Percentiles rank a stretch among this genome's conserved stretches.
Evolutionary conservation across 2,329 filamentous ascomycete species (phyloP).

Genomic region (Macrophomina phaseolina): DNA sequence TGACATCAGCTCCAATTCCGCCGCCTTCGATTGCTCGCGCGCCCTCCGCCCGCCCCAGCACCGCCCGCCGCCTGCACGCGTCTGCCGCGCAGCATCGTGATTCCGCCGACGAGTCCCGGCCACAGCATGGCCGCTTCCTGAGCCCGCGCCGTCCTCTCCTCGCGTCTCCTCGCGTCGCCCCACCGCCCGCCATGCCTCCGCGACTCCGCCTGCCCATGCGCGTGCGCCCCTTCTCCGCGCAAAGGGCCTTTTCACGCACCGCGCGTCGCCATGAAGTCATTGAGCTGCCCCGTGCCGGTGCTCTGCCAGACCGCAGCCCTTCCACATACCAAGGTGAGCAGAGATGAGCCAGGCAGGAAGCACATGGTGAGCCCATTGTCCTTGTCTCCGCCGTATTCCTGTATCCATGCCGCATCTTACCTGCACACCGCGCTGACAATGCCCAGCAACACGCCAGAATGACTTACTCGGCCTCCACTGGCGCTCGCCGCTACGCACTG

Average conservation of each 20-base stretch:
- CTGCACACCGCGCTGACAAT: not conserved
- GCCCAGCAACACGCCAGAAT: constrained; percentile 60
- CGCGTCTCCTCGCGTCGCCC: not conserved
- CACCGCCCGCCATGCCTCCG: not conserved
- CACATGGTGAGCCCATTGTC: constrained; percentile 23
- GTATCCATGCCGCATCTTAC: not conserved
- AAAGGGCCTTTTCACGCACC: constrained; percentile 38
- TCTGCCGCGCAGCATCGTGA: not conserved
- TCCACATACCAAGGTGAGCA: constrained; percentile 38
- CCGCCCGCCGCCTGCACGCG: too few species aligned
- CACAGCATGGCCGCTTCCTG: not conserved
- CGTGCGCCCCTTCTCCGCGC: not conserved
- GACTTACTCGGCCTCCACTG: constrained; percentile 71
- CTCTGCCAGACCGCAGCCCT: constrained; percentile 42
- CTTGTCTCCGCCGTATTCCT: not conserved
- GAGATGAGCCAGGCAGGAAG: constrained; percentile 14
- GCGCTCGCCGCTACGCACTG: constrained; percentile 70
- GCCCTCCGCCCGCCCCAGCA: not conserved
- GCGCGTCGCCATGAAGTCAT: constrained; percentile 33
- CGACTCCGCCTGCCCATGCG: constrained; percentile 1
- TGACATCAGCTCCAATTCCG: constrained; percentile 4
- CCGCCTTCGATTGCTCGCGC: not conserved
- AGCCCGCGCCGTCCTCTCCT: not conserved
- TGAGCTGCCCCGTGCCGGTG: constrained; percentile 33
- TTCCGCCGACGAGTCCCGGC: not conserved